phyloP scores from a whole-genome alignment of 2,329 filamentous ascomycete species.

The Exophiala oligosperma region DNA sequence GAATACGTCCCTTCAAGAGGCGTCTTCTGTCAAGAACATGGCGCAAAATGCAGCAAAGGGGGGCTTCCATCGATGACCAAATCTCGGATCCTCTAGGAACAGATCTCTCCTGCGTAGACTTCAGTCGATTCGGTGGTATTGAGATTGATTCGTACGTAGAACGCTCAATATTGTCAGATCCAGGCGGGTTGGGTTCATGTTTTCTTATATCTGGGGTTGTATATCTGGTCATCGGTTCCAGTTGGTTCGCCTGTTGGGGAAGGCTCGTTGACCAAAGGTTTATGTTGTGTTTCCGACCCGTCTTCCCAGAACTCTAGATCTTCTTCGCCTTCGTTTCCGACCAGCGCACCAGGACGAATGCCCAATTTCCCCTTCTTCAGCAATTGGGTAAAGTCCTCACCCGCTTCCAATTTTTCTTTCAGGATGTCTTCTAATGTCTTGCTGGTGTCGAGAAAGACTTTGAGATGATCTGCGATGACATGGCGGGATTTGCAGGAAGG shows the following conservation, averaged over 20 bases:
- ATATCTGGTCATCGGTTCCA: background rate
- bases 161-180: no score
- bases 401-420: slow-evolving; percentile 32
- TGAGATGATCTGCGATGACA: slow-evolving; percentile 87
- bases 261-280: slow-evolving; percentile 10
- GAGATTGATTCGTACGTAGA: no score
- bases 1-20: no score
- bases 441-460: slow-evolving; percentile 51
- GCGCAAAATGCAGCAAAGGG: no score
- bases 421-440: slow-evolving; percentile 47
- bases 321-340: slow-evolving; percentile 61
- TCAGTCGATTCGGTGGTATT: no score
- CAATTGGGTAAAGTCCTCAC: slow-evolving; percentile 66
- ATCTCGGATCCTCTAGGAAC: no score
- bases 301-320: slow-evolving; percentile 93
- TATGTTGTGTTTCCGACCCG: slow-evolving; percentile 46
- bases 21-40: no score
- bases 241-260: background rate
- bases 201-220: no score
- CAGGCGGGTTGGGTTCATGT: no score
- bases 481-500: slow-evolving; percentile 84
- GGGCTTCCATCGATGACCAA: no score
- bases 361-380: slow-evolving; percentile 68
- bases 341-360: slow-evolving; percentile 65
- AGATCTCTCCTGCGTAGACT: no score